Evolutionary conservation across 768 basidiomycete species (phyloP).

Genomic region (Lentinula aciculospora): DNA sequence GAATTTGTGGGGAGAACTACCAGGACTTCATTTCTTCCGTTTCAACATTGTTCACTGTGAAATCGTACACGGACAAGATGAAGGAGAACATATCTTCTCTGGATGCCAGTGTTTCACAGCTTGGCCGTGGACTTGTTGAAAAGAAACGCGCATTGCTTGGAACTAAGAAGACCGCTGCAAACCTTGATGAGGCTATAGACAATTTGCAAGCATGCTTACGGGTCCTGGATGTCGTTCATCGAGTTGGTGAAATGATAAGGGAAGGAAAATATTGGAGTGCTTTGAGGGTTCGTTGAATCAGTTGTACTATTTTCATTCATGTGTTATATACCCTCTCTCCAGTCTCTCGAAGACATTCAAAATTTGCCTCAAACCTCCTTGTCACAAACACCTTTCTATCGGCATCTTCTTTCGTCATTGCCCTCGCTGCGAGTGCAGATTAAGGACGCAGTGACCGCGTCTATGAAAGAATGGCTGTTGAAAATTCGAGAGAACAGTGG

Average conservation of each 20-base stretch:
- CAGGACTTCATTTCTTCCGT: slow-evolving; percentile 97
- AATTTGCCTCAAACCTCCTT: slow-evolving; percentile 84
- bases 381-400: slow-evolving; percentile 90
- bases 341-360: slow-evolving; percentile 96
- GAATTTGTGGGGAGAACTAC: slow-evolving; percentile 93
- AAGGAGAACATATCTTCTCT: slow-evolving; percentile 87
- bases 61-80: slow-evolving; percentile 93
- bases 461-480: slow-evolving; percentile 94
- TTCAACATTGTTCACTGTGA: slow-evolving; percentile 92
- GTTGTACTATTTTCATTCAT: slow-evolving; percentile 18
- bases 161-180: slow-evolving; percentile 87
- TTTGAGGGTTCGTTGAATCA: slow-evolving; percentile 65
- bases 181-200: slow-evolving; percentile 96
- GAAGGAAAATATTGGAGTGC: slow-evolving; percentile 97
- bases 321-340: slow-evolving; percentile 19
- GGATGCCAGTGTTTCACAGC: slow-evolving; percentile 82
- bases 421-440: slow-evolving; percentile 88
- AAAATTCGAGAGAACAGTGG: slow-evolving; percentile 89
- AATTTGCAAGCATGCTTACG: slow-evolving; percentile 89
- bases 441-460: slow-evolving; percentile 89
- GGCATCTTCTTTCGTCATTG: slow-evolving; percentile 84
- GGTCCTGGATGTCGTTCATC: slow-evolving; percentile 87
- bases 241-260: slow-evolving; percentile 89
- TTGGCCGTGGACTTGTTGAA: slow-evolving; percentile 83
- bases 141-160: slow-evolving; percentile 90